Evolutionary conservation across 768 basidiomycete genomes (phyloP).

Genomic region (Xerocomellus intermedius): DNA sequence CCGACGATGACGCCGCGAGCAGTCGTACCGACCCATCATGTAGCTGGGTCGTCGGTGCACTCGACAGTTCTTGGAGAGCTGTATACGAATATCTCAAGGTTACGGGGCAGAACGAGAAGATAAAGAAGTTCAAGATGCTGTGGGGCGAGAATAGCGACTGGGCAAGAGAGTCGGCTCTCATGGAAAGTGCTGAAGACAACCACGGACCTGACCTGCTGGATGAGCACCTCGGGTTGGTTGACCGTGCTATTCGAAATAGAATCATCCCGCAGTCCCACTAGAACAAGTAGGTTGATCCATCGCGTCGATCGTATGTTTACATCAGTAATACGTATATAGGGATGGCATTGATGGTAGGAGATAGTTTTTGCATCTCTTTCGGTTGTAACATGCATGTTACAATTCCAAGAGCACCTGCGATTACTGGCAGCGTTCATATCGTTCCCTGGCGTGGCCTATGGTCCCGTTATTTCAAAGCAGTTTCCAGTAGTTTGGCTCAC

Average conservation of each 20-base stretch:
- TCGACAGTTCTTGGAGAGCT: constrained; percentile 37
- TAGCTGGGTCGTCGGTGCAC: constrained; percentile 39
- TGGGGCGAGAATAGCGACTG: constrained; percentile 35
- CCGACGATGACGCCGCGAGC: not conserved
- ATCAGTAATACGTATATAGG: no score
- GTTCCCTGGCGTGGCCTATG: no score
- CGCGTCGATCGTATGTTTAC: not conserved
- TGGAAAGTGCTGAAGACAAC: not conserved
- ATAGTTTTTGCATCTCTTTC: no score
- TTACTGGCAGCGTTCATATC: no score
- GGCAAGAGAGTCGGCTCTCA: not conserved
- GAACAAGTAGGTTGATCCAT: not conserved
- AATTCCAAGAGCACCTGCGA: no score
- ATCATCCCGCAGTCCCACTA: not conserved
- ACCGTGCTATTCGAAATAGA: not conserved
- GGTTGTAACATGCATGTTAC: no score
- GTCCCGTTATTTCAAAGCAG: no score
- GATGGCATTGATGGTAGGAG: no score
- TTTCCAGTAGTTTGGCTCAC: no score
- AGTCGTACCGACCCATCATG: not conserved
- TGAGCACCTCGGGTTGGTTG: constrained; percentile 2
- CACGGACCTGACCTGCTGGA: not conserved
- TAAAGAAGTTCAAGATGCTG: constrained; percentile 14
- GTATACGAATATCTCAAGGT: constrained; percentile 27
- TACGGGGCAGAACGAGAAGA: constrained; percentile 8